Evolutionary conservation across 768 basidiomycete genomes (phyloP).

Genomic region (Russula sp.): DNA sequence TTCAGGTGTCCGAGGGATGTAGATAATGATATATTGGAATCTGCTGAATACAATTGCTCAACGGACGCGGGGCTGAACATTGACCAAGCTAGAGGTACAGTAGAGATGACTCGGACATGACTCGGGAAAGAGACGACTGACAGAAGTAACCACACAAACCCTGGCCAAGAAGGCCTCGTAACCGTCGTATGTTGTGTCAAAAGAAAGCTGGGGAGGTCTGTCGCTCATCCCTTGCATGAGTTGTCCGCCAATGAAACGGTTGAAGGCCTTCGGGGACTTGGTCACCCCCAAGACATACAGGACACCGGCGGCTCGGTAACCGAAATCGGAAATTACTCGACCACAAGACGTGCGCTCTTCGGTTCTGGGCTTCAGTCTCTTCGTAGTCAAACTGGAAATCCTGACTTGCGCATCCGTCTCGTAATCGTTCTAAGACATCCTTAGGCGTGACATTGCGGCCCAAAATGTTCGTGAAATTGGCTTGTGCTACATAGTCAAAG

Average conservation of each 20-base stretch:
- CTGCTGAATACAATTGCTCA: not conserved
- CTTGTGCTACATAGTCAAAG: too few species aligned
- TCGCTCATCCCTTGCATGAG: not conserved
- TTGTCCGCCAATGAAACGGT: not conserved
- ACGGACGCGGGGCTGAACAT: not conserved
- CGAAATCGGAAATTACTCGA: too few species aligned
- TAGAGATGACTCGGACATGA: not conserved
- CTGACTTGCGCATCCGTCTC: too few species aligned
- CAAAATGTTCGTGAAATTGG: too few species aligned
- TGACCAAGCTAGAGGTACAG: not conserved
- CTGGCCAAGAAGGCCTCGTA: not conserved
- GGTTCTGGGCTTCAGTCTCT: too few species aligned
- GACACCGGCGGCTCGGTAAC: too few species aligned
- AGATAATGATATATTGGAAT: not conserved
- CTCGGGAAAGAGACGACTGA: not conserved
- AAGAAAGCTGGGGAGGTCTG: not conserved
- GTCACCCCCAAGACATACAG: too few species aligned
- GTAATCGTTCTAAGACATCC: too few species aligned
- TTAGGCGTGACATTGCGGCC: too few species aligned
- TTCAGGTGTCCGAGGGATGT: not conserved
- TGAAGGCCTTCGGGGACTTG: too few species aligned
- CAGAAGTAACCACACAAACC: not conserved
- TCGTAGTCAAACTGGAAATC: too few species aligned
- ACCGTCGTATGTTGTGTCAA: not conserved
- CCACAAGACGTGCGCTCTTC: too few species aligned